These are phyloP conservation scores for Kwoniella mangroviensis DNA, from an alignment of 768 basidiomycete species.

Conservation along the genomic window DNA sequence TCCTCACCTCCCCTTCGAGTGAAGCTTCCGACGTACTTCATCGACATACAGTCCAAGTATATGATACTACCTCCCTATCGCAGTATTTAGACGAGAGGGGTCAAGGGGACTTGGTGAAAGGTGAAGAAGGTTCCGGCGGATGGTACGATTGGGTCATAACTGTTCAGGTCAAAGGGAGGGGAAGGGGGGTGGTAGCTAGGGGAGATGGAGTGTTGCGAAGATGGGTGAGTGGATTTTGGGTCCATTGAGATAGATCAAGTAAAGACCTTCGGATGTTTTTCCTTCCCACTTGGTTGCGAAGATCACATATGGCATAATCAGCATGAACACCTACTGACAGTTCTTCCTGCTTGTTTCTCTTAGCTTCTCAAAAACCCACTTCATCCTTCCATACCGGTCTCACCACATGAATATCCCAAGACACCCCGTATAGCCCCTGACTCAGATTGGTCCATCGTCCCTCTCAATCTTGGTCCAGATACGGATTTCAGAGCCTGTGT, in stretches of 20 bases:
- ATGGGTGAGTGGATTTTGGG: slow-evolving; percentile 47
- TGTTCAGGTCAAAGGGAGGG: slow-evolving; percentile 46
- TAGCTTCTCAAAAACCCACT: slow-evolving; percentile 24
- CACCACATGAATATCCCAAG: slow-evolving; percentile 23
- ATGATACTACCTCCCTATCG: neutral
- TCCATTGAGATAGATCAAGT: neutral
- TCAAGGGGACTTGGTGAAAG: slow-evolving; percentile 4
- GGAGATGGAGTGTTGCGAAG: slow-evolving; percentile 46
- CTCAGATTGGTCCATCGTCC: slow-evolving; percentile 45
- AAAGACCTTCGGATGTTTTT: no score
- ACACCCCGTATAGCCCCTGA: slow-evolving; percentile 34
- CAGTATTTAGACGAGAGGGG: slow-evolving; percentile 9
- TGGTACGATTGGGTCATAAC: slow-evolving; percentile 53
- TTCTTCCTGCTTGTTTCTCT: no score
- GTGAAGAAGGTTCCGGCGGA: slow-evolving; percentile 23
- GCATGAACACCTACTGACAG: no score
- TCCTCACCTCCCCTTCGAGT: neutral
- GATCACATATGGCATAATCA: neutral
- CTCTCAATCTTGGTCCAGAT: slow-evolving; percentile 12
- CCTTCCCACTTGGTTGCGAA: neutral
- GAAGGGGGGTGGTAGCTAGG: slow-evolving; percentile 50
- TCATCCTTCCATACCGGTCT: neutral
- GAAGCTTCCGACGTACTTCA: slow-evolving; percentile 23
- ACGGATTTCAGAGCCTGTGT: slow-evolving; percentile 29
- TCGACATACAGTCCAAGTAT: slow-evolving; percentile 8